phyloP scores from a whole-genome alignment of 495 filamentous ascomycete species.

The Aspergillus sclerotioniger region DNA sequence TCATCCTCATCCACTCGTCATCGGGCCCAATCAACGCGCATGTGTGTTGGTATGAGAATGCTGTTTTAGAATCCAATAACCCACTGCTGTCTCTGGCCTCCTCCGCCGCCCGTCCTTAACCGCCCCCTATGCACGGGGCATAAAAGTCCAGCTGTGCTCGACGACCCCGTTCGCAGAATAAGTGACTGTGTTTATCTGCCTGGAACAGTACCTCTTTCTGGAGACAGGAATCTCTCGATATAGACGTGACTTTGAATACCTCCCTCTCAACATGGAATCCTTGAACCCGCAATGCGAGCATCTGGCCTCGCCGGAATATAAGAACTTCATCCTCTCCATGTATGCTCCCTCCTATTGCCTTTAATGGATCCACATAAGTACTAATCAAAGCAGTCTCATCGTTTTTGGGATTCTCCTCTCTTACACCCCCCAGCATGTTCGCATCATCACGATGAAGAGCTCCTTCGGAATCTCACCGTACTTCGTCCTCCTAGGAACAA shows the following conservation, averaged over 20 bases:
- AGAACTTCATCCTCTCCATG: slow-evolving; percentile 64
- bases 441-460: slow-evolving; percentile 80
- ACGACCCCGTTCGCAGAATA: neutral
- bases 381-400: slow-evolving; percentile 59
- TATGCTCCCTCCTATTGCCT: slow-evolving; percentile 26
- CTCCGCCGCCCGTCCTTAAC: neutral
- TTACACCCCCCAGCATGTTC: slow-evolving; percentile 91
- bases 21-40: neutral
- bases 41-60: slow-evolving; percentile 1
- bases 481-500: slow-evolving; percentile 88
- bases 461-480: slow-evolving; percentile 96
- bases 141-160: neutral
- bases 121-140: neutral
- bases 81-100: neutral
- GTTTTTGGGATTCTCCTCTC: slow-evolving; percentile 88
- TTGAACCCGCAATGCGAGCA: slow-evolving; percentile 35
- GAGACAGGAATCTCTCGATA: neutral
- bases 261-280: slow-evolving; percentile 24
- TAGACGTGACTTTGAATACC: neutral
- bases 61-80: slow-evolving; percentile 4
- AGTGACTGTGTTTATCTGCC: neutral
- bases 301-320: slow-evolving; percentile 47
- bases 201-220: neutral
- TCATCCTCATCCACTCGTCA: neutral
- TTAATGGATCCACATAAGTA: neutral